Percentiles rank a stretch among this genome's conserved stretches.
Conservation (phyloP, 2,329 filamentous ascomycete genomes). For the Alternaria burnsii region DNA sequence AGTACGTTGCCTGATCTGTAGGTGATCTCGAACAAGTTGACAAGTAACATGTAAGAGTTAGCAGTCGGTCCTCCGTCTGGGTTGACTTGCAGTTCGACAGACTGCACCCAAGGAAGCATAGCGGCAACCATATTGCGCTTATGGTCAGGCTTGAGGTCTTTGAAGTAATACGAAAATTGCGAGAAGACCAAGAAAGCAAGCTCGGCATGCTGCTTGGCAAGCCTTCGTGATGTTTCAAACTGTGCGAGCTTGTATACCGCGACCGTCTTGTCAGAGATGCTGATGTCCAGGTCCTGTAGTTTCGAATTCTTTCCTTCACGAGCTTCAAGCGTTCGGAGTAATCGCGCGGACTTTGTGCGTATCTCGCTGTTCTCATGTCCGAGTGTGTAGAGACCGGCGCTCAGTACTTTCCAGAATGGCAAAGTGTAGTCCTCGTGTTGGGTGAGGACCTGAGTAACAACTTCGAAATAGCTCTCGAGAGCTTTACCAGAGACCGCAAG, state of each 20-base stretch:
- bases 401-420: slow-evolving; percentile 89
- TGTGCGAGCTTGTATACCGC: slow-evolving; percentile 97
- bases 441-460: slow-evolving; percentile 85
- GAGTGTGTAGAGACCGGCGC: slow-evolving; percentile 87
- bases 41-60: slow-evolving; percentile 91
- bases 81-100: slow-evolving; percentile 89
- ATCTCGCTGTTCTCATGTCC: slow-evolving; percentile 92
- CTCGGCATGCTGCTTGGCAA: slow-evolving; percentile 88
- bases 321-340: slow-evolving; percentile 83
- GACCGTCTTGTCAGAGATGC: slow-evolving; percentile 97
- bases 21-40: slow-evolving; percentile 95
- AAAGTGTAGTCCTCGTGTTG: slow-evolving; percentile 83
- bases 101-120: slow-evolving; percentile 95
- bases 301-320: slow-evolving; percentile 86
- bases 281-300: slow-evolving; percentile 96
- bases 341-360: slow-evolving; percentile 82
- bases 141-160: slow-evolving; percentile 79
- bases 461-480: slow-evolving; percentile 93
- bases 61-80: slow-evolving; percentile 90
- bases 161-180: slow-evolving; percentile 93
- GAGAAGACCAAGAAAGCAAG: slow-evolving; percentile 94
- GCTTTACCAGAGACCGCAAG: slow-evolving; percentile 80
- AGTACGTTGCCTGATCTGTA: slow-evolving; percentile 87
- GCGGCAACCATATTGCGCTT: slow-evolving; percentile 95
- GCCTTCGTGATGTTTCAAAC: slow-evolving; percentile 91